Evolutionary conservation across 257 asterid species (phyloP), one percentile per base, ranked within the genome.

Genomic region (Solanum gracilifrons): DNA sequence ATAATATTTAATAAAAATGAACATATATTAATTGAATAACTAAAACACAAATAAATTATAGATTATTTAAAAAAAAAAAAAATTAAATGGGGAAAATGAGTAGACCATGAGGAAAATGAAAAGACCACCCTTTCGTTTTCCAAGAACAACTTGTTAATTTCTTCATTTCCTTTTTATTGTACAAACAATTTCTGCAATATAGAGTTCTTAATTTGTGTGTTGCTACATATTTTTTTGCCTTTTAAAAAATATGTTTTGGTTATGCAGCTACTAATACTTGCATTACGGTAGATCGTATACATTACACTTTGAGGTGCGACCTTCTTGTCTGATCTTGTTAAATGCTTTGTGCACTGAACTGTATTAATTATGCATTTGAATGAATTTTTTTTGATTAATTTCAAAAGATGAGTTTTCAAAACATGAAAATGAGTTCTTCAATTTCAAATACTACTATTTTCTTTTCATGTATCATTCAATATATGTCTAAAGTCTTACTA

Each of bases 81-180:
- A 58, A 21, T 58, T 55, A 55, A 55, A 18, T 60, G 69, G 69
- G 71, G 71, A n/a, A 62, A 62, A 60, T 3, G 68, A 60, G 29
- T 60, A 3, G 68, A 60, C 68, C 68, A 60, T 23, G 69, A 60
- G 74, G 74, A 73, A 33, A 33, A 74, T 74, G 82, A 74, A 74
- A 74, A 35, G 82, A 74, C 48, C 43, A 13, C 51, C 82, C 18
- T 74, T 74, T 21, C 20, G 48, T 33, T 74, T 74, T 21, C 51
- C 82, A 35, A 74, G 16, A 74, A 74, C 43, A 15, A 73, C 43
- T 13, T 32, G 41, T 72, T 72, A 7, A 18, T 31, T 68, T 29
- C 37, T 60, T 60, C 27, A 20, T 9, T 60, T 9, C 69, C 29
- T 23, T 60, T 60, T 9, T 4, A 60, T 21, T 60, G 29, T 4